Evolutionary conservation across 768 basidiomycete species (phyloP).

Genomic region (Kwoniella sp.): DNA sequence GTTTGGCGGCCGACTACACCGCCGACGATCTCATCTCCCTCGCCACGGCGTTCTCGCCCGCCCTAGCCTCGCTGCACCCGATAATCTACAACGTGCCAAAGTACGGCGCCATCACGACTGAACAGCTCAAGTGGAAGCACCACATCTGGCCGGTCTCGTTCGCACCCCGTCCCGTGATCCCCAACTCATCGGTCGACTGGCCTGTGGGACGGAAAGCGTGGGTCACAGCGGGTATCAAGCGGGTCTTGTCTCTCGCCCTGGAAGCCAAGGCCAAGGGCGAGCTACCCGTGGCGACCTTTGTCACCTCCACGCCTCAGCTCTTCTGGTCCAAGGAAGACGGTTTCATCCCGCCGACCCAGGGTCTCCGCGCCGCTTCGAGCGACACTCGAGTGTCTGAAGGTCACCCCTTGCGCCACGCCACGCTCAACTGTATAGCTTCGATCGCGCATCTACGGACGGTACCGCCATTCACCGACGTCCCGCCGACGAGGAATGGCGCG

Average conservation of each 20-base stretch:
- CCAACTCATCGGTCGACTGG: slow-evolving; percentile 60
- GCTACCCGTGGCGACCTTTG: slow-evolving; percentile 71
- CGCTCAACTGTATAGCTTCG: slow-evolving; percentile 58
- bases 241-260: slow-evolving; percentile 56
- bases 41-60: slow-evolving; percentile 15
- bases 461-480: slow-evolving; percentile 41
- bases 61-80: slow-evolving; percentile 21
- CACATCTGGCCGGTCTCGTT: slow-evolving; percentile 67
- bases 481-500: slow-evolving; percentile 58
- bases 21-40: slow-evolving; percentile 11
- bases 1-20: slow-evolving; percentile 9
- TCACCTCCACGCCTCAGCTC: slow-evolving; percentile 53
- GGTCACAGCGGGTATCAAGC: slow-evolving; percentile 67
- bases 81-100: slow-evolving; percentile 56
- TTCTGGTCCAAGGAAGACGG: slow-evolving; percentile 38
- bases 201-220: slow-evolving; percentile 63
- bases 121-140: slow-evolving; percentile 64
- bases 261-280: slow-evolving; percentile 58
- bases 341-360: slow-evolving; percentile 48
- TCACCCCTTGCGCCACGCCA: slow-evolving; percentile 82
- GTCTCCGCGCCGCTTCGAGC: slow-evolving; percentile 53
- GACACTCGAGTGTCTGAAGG: slow-evolving; percentile 66
- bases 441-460: slow-evolving; percentile 47
- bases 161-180: slow-evolving; percentile 52
- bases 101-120: slow-evolving; percentile 63